These are phyloP conservation scores for Brassica incana DNA, from an alignment of 345 rosid species.

Conservation along the genomic window DNA sequence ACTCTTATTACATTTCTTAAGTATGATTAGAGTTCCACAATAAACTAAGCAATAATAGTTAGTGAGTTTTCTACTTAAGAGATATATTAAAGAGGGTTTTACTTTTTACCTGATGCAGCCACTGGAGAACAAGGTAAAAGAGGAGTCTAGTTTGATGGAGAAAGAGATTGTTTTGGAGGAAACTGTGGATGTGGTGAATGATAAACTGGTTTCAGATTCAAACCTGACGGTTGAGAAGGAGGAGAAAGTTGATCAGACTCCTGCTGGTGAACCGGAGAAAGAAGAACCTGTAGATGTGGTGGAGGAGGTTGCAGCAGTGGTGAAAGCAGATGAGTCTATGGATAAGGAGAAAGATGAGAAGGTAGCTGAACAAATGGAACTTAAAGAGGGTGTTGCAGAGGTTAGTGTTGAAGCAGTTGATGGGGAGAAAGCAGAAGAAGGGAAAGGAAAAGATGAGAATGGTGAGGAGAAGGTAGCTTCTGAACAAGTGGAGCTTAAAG, in stretches of 20 bases:
- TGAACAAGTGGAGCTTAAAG: slow-evolving; percentile 25
- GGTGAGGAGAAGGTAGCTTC: slow-evolving; percentile 33
- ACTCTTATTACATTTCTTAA: slow-evolving; percentile 2
- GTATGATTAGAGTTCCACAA: not conserved
- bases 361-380: slow-evolving; percentile 28
- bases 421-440: slow-evolving; percentile 10
- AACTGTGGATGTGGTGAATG: slow-evolving; percentile 19
- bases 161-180: slow-evolving; percentile 28
- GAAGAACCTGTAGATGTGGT: slow-evolving; percentile 14
- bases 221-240: slow-evolving; percentile 1
- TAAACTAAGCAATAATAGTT: not conserved
- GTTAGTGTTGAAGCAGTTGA: not conserved
- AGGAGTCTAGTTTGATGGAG: slow-evolving; percentile 31
- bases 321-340: slow-evolving; percentile 20
- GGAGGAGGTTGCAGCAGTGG: slow-evolving; percentile 26
- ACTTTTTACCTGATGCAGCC: slow-evolving; percentile 40
- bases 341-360: slow-evolving; percentile 22
- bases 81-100: too few relatives aligned
- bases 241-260: slow-evolving; percentile 25
- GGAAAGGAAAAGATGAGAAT: slow-evolving; percentile 16
- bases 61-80: not conserved
- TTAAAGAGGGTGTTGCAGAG: slow-evolving; percentile 7
- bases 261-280: slow-evolving; percentile 24
- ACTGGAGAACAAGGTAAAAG: slow-evolving; percentile 28
- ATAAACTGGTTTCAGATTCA: slow-evolving; percentile 15